Evolutionary conservation across 805 yeast species (phyloP).

Genomic region (Saccharomycopsis fibuligera): DNA sequence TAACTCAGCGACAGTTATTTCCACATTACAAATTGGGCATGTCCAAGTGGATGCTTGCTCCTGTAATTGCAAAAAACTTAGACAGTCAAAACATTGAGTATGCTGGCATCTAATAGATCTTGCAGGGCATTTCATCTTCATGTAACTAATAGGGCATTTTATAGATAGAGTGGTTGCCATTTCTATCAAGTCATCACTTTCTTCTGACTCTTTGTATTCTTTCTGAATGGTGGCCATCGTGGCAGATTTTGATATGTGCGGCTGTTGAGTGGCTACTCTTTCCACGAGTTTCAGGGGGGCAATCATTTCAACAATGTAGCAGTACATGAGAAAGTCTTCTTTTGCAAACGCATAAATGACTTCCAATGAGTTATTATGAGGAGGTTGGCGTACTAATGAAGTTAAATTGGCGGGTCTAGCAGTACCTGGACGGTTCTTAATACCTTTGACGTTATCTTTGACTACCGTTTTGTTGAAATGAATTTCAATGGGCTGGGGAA

Average conservation of each 20-base stretch:
- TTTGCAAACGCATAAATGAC: constrained; percentile 54
- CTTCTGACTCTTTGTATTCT: constrained; percentile 33
- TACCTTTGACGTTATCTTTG: constrained; percentile 58
- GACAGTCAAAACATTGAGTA: constrained; percentile 82
- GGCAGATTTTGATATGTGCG: constrained; percentile 46
- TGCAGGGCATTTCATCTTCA: constrained; percentile 64
- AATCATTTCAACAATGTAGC: constrained; percentile 51
- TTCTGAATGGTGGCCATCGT: constrained; percentile 42
- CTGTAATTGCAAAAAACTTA: constrained; percentile 67
- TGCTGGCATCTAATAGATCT: constrained; percentile 70
- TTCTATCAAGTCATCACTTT: constrained; percentile 67
- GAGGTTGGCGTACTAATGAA: constrained; percentile 31
- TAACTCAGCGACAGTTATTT: constrained; percentile 48
- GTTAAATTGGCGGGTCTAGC: constrained; percentile 80
- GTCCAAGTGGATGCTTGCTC: constrained; percentile 77
- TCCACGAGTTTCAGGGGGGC: constrained; percentile 38
- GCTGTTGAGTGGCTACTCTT: constrained; percentile 34
- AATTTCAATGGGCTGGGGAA: constrained; percentile 69
- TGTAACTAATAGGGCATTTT: constrained; percentile 72
- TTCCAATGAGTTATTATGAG: constrained; percentile 38
- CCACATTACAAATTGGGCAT: constrained; percentile 74
- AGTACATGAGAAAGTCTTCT: constrained; percentile 42
- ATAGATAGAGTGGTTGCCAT: constrained; percentile 61
- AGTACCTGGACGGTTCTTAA: constrained; percentile 72
- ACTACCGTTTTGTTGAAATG: constrained; percentile 47